Evolutionary conservation across 148 eudicot genomes (phyloP), one percentile per base, ranked within the genome.

Genomic region (Heliamphora exappendiculata): DNA sequence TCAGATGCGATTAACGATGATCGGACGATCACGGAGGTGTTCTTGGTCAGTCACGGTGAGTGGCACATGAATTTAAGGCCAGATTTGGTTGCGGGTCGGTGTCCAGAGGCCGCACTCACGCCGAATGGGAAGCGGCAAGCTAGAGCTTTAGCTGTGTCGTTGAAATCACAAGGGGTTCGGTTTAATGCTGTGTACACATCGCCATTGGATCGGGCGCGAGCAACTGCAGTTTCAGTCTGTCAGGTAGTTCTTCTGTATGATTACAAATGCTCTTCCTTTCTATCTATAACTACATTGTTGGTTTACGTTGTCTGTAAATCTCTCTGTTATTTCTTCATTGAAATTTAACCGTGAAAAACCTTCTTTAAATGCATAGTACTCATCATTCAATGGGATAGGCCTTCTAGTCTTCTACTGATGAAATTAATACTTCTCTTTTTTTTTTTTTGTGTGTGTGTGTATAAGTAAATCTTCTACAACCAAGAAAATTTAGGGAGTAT

Each of bases 131-230:
- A 91, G 80, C 83, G 98, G 10, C 98, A 95, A 79, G 94, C 96
- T 0, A 89, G 98, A 59, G 98, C 98, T 31, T 80, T 95, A 82
- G 96, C 96, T 7, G 98, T 91, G 7, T 91, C 92, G 53, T 78
- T 95, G 78, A 95, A 92, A 78, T 92, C 97, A 17, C 96, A 89
- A 42, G 94, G 96, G 16, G 86, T 92, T 34, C 74, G 91, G 77
- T 95, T 95, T 63, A 88, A 77, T 87, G 87, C 90, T 68, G 97
- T 92, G 47, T 95, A 92, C 78, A 31, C 94, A 1, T 95, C 98
- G 0, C 98, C 98, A 2, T 86, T 95, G 85, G 97, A 95, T 87
- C 94, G 97, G 45, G 98, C 97, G 31, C 88, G 93, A 47, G 78
- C 83, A 39, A 95, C 98, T 60, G 97, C 98, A 11, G 22, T 79